Evolutionary conservation across 2,329 filamentous ascomycete species (phyloP).

Genomic region (Lasiodiplodia gonubiensis): DNA sequence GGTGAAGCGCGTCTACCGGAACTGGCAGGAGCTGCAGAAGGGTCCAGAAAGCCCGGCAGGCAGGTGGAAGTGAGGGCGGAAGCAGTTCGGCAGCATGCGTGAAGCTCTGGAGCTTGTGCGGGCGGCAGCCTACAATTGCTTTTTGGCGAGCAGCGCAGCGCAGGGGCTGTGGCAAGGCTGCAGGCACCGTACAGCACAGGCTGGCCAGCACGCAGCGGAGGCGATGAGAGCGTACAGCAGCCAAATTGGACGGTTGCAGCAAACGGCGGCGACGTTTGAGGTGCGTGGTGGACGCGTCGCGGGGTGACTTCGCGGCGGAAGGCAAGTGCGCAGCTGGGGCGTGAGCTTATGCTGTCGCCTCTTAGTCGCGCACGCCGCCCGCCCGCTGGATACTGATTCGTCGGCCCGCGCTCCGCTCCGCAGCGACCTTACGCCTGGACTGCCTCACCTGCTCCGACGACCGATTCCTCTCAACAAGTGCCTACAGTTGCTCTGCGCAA

Average conservation of each 20-base stretch:
- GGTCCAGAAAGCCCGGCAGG: constrained; percentile 11
- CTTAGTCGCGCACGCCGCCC: background rate
- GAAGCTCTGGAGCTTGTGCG: constrained; percentile 28
- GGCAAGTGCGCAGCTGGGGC: constrained; percentile 24
- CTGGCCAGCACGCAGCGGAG: constrained; percentile 15
- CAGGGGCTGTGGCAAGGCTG: constrained; percentile 10
- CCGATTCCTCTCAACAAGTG: constrained; percentile 4
- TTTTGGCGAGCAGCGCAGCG: constrained; percentile 12
- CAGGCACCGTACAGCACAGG: background rate
- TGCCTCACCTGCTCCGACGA: background rate
- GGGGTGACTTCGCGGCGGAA: constrained; percentile 18
- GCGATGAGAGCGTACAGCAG: constrained; percentile 6
- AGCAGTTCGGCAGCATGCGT: constrained; percentile 26
- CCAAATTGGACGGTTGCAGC: constrained; percentile 19
- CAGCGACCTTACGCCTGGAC: background rate
- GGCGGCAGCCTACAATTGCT: constrained; percentile 27
- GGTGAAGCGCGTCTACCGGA: constrained; percentile 8
- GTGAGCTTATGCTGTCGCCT: constrained; percentile 11
- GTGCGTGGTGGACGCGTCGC: constrained; percentile 20
- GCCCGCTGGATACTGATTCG: background rate
- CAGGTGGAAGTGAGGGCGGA: constrained; percentile 16
- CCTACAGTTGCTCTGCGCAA: background rate
- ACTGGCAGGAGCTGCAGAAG: constrained; percentile 19
- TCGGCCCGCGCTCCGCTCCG: constrained; percentile 6
- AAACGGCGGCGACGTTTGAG: background rate